Base-by-base conservation (phyloP, 495 filamentous ascomycete genomes). In the Corynascus novoguineensis region DNA sequence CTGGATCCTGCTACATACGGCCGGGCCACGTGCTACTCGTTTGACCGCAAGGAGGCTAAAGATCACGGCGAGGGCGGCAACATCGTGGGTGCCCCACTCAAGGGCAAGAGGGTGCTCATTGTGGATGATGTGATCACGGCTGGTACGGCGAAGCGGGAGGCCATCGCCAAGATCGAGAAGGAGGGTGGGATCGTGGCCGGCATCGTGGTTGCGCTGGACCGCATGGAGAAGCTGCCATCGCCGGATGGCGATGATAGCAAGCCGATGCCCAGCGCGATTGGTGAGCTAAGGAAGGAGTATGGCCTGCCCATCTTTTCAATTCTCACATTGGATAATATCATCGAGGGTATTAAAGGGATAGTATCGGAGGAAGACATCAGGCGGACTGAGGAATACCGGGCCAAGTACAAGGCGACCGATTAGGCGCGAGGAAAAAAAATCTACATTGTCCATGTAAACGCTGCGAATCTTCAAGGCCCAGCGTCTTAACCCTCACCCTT, bases 71-170 rank as follows among this genome's bases (percentile, higher is more conserved):
- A 98, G 70, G 90, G 90, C 40, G 92, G 93, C 24, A 85, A 79
- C 67, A 92, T 97, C 55, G 92, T 97, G 19, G 93, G 93, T 7
- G 89, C 89, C 21, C 77, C 84, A 5, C 71, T 98, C 67, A 83
- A 85, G 70, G 89, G 87, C 44, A 95, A 93, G 80, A 78, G 79
- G 10, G 85, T 97, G 7, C 76, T 97, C 1, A 86, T 98, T 54
- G 83, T 98, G 25, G 93, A 97, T 75, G 93, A 97, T 73, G 93
- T 98, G 14, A 90, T 97, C 62, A 96, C 90, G 0, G 92, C 90
- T 4, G 93, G 93, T 24, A 97, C 90, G 6, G 93, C 92, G 27
- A 88, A 96, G 71, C 81, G 92, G 45, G 90, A 96, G 73, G 87
- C 92, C 11, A 87, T 97, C 50, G 82, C 78, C 32, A 90, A 95